A percentile compares a stretch with the other conserved stretches of the same genome.
Conservation (phyloP, 2,329 filamentous ascomycete species). For the Trichoderma aggressivum region DNA sequence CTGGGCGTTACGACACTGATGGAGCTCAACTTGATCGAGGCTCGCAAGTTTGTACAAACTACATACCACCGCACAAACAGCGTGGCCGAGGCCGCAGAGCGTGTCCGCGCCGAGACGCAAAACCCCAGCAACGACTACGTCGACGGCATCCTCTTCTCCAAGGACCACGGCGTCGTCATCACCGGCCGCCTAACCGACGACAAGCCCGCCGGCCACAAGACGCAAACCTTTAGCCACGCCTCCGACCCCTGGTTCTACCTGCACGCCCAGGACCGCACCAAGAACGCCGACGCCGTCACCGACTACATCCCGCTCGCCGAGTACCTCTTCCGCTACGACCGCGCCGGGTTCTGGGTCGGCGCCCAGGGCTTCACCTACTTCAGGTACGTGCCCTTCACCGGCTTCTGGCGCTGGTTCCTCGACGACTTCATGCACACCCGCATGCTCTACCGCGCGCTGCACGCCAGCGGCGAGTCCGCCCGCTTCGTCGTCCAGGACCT, state of each 20-base stretch:
- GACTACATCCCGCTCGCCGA: conserved; percentile 67
- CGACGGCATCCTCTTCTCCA: conserved; percentile 66
- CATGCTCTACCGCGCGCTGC: conserved; percentile 70
- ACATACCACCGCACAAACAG: conserved; percentile 56
- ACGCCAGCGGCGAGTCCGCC: conserved; percentile 61
- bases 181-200: conserved; percentile 60
- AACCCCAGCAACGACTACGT: conserved; percentile 61
- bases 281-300: conserved; percentile 22
- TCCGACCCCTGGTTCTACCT: conserved; percentile 76
- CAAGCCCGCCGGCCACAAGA: conserved; percentile 34
- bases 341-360: conserved; percentile 73
- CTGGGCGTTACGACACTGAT: conserved; percentile 65
- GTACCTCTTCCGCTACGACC: conserved; percentile 75
- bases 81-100: conserved; percentile 45
- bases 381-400: conserved; percentile 60
- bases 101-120: conserved; percentile 46
- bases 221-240: conserved; percentile 56
- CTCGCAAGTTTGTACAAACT: conserved; percentile 58
- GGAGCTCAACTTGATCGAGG: conserved; percentile 60
- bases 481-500: conserved; percentile 69
- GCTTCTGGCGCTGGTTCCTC: conserved; percentile 63
- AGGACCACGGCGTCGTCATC: conserved; percentile 62
- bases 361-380: conserved; percentile 65
- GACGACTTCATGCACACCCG: conserved; percentile 72
- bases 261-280: conserved; percentile 52